Conservation (phyloP, 2,329 filamentous ascomycete species). For the Colletotrichum gigasporum region DNA sequence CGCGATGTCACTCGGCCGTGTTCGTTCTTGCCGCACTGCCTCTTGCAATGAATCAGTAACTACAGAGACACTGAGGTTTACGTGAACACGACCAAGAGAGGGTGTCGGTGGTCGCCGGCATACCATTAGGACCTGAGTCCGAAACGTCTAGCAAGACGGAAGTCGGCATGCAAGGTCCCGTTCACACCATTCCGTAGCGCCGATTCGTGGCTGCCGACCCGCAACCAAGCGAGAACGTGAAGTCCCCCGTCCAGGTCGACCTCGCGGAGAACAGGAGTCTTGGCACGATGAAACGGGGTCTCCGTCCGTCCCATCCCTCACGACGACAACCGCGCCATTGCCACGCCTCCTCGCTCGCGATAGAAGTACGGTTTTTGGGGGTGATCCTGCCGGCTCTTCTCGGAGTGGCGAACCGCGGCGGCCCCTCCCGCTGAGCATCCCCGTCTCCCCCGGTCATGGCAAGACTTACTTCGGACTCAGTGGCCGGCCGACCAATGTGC, state of each 20-base stretch:
- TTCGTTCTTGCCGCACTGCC: no score
- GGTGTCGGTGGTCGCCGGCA: no score
- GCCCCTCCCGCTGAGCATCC: slow-evolving; percentile 11
- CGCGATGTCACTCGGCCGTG: not conserved
- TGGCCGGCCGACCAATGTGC: not conserved
- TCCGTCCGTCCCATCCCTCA: not conserved
- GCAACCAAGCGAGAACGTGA: not conserved
- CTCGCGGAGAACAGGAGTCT: slow-evolving; percentile 15
- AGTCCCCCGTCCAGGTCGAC: not conserved
- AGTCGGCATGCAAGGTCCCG: slow-evolving; percentile 13
- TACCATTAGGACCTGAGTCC: slow-evolving; percentile 2
- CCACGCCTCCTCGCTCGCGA: not conserved
- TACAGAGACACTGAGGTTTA: not conserved
- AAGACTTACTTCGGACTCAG: not conserved
- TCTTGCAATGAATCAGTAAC: not conserved
- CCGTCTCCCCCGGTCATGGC: not conserved
- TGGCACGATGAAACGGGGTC: slow-evolving; percentile 2
- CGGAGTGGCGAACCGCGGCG: slow-evolving; percentile 14
- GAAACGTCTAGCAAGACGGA: slow-evolving; percentile 11
- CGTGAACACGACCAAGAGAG: no score
- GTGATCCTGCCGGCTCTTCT: not conserved
- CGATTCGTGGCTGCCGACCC: slow-evolving; percentile 4
- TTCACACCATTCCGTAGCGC: slow-evolving; percentile 14
- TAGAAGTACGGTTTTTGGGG: not conserved
- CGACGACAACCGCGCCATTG: not conserved